Base-by-base conservation (phyloP, 164 flowering plant genomes). In the Vitis amurensis region DNA sequence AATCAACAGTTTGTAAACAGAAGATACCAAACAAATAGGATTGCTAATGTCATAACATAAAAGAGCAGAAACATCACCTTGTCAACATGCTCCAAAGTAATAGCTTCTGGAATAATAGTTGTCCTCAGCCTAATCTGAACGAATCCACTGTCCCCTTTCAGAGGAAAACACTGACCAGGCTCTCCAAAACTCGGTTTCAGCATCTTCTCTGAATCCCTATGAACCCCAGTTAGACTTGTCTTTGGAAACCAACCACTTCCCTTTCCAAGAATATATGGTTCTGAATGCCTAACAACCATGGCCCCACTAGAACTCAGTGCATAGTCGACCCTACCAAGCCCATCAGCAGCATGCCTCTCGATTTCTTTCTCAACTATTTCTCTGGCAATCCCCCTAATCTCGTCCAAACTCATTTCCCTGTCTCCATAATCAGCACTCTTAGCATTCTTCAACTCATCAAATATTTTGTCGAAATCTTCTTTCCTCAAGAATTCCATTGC, bases 181-280 rank as follows among this genome's bases (percentile, higher is more conserved):
- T 91, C 89, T 47, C 98, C 98, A 83, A 93, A 93, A 78, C 98
- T 93, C 0, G 98, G 98, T 47, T 29, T 80, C 77, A 93, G 63
- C 89, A 93, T 83, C 83, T 76, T 88, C 6, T 59, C 79, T 10
- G 98, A 88, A 71, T 82, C 71, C 11, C 27, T 27, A 59, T 82
- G 85, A 68, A 88, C 85, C 58, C 66, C 77, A 70, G 56, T 68
- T 16, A 70, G 66, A 4, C 50, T 53, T 55, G 47, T 37, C 64
- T 9, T 55, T 9, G 61, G 13, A 37, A 75, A 69, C 87, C 86
- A 84, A 71, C 61, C 71, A 12, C 66, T 52, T 57, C 72, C 72
- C 59, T 74, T 84, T 50, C 77, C 79, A 60, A 14, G 56, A 59
- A 56, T 16, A 74, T 50, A 83, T 0, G 94, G 84, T 29, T 86